Conservation (phyloP, 2,329 filamentous ascomycete species). For the Hymenoscyphus occultus region DNA sequence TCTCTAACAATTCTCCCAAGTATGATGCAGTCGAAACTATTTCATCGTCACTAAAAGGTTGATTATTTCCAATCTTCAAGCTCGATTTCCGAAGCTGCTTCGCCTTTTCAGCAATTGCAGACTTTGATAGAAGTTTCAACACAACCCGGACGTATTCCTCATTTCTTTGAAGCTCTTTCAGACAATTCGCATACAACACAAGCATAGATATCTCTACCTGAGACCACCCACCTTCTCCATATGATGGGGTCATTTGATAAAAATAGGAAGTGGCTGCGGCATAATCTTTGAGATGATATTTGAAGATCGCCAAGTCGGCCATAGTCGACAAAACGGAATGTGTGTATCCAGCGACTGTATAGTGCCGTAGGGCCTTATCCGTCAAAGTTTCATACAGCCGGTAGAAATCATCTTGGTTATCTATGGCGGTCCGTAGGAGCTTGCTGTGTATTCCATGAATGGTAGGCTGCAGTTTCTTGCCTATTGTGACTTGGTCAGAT, state of each 20-base stretch:
- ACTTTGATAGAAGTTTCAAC: slow-evolving; percentile 70
- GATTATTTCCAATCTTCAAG: slow-evolving; percentile 18
- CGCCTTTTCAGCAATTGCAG: slow-evolving; percentile 53
- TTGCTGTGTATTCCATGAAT: slow-evolving; percentile 51
- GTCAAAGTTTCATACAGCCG: slow-evolving; percentile 73
- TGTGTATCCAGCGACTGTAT: slow-evolving; percentile 71
- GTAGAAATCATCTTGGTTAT: slow-evolving; percentile 62
- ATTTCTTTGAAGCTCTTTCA: slow-evolving; percentile 70
- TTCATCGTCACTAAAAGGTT: slow-evolving; percentile 21
- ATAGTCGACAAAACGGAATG: slow-evolving; percentile 76
- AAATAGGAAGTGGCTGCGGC: slow-evolving; percentile 74
- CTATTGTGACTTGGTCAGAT: background rate
- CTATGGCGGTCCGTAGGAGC: slow-evolving; percentile 58
- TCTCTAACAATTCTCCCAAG: slow-evolving; percentile 34
- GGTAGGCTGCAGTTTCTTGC: slow-evolving; percentile 22
- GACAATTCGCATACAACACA: slow-evolving; percentile 78
- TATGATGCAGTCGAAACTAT: slow-evolving; percentile 28
- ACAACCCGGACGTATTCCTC: slow-evolving; percentile 78
- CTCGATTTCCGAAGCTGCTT: slow-evolving; percentile 41
- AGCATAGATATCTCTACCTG: slow-evolving; percentile 79
- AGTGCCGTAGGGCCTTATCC: slow-evolving; percentile 79
- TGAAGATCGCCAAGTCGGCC: slow-evolving; percentile 82
- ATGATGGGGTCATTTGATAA: slow-evolving; percentile 72
- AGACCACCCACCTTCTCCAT: slow-evolving; percentile 75
- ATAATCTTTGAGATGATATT: slow-evolving; percentile 74